Base-by-base conservation (phyloP, 2,329 filamentous ascomycete genomes). In the Fusarium vanettenii region DNA sequence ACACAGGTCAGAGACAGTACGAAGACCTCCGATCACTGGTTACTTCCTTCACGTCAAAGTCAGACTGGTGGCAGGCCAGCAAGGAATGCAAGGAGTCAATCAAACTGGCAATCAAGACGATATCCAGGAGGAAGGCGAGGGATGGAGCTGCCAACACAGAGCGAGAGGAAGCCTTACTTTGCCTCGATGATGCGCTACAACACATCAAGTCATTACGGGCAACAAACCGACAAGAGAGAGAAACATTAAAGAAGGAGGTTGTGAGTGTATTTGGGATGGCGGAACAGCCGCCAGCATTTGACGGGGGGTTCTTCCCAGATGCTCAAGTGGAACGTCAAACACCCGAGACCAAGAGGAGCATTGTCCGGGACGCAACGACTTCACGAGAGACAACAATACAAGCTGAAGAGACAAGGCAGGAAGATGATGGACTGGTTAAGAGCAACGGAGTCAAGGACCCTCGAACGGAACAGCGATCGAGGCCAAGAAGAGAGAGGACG, bases 51-150 rank as follows among this genome's bases (percentile, higher is more conserved):
- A 79, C 67, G 10, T 78, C 80, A 5, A 78, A 80, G 64, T 70
- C 76, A 20, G 77, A 77, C 52, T 83, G 81, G 78, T 85, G 83
- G 83, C 80, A 82, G n/a, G 81, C 82, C 11, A 82, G 80, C 57
- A 79, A 77, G 39, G 78, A 77, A 39, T 84, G 83, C 73, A 83
- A 84, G 63, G 80, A 82, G 66, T 82, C 79, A n/a, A 76, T 84
- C 74, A 84, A 84, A 69, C 74, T 81, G 27, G 82, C 82, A 10
- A 84, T 84, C 78, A 83, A 83, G 72, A 76, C 77, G 20, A 71
- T 80, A 33, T 79, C 80, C 22, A 74, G 73, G 64, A 79, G 81
- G 20, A 75, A 73, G 6, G 65, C 74, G 6, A 75, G 35, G 14
- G 62, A 66, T 10, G 43, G 22, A 2, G 60, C n/a, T 10, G 63